Base-by-base conservation (phyloP, 2,329 filamentous ascomycete species). In the Ceratocystis alfenasii region DNA sequence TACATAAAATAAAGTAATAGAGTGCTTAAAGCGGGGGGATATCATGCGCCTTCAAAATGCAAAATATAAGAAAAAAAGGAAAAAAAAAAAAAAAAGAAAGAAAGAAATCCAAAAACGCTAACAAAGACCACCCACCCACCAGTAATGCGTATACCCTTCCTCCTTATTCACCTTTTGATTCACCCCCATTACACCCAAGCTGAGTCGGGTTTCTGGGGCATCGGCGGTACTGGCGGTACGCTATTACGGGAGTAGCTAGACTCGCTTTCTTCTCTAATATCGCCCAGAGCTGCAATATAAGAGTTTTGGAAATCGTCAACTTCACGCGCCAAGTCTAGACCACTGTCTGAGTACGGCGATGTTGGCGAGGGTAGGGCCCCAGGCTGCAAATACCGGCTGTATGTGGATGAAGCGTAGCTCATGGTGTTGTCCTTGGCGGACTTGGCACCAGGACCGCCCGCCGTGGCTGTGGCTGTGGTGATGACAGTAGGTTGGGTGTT, bases 301-400 rank as follows among this genome's bases (percentile, higher is more conserved):
- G 76, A 75, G 5, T 76, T 74, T 5, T 75, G 74, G 66, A 79
- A 80, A 28, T 81, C 79, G 25, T 80, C 78, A 36, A 77, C 73
- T 66, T 78, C 77, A 5, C 77, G 73, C 0, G 76, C 76, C 61
- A 79, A 71, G 15, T 78, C 46, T 70, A 70, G 60, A 73, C 73
- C 70, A 67, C 69, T 45, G 65, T 71, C 44, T 63, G 71, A 72
- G 33, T 73, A 72, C 59, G 45, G 64, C 48, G 46, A 66, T 62
- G 60, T 64, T 53, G 66, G 68, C 50, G 62, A 68, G 62, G 33
- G 67, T 59, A 57, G 68, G 45, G 30, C 66, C 53, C 46, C 64
- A 22, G 66, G 66, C 25, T 64, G 64, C 4, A 68, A 59, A 59
- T 68, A 67, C 22, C 65, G 48, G 22, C 66, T 67, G 36, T 66